phyloP scores from a whole-genome alignment of 2,329 filamentous ascomycete genomes.

The Phaeosphaeriaceae sp. region DNA sequence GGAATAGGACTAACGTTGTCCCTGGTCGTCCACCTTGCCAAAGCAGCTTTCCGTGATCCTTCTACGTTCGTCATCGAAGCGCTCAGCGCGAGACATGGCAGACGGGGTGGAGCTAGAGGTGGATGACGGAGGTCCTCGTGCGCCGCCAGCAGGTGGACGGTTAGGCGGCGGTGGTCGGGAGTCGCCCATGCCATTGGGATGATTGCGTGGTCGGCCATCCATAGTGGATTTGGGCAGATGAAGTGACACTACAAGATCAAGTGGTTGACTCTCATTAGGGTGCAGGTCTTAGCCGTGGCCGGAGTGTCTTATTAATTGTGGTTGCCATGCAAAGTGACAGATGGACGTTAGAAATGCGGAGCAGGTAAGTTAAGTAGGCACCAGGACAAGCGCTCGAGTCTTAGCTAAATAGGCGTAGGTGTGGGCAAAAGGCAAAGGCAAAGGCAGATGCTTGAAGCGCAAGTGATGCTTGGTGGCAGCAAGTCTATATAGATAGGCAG shows the following conservation, averaged over 20 bases:
- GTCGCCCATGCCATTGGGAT: constrained; percentile 35
- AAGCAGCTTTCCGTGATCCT: constrained; percentile 96
- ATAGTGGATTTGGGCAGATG: constrained; percentile 23
- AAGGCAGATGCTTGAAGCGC: not conserved
- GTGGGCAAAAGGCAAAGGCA: not conserved
- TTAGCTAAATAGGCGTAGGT: not conserved
- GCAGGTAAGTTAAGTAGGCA: too few species aligned
- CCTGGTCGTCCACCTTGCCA: constrained; percentile 84
- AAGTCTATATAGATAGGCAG: constrained; percentile 6
- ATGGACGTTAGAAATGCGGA: constrained; percentile 2
- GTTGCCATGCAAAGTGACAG: constrained; percentile 30
- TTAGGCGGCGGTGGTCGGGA: constrained; percentile 29
- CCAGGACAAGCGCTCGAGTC: not conserved
- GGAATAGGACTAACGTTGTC: constrained; percentile 69
- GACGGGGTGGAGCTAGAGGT: constrained; percentile 35
- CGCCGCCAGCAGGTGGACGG: constrained; percentile 34
- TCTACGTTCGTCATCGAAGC: constrained; percentile 95
- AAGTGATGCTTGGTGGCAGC: too few species aligned
- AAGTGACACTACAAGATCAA: too few species aligned
- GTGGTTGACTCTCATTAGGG: too few species aligned
- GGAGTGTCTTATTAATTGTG: constrained; percentile 14
- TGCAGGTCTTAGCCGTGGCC: constrained; percentile 21
- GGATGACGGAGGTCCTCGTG: constrained; percentile 35
- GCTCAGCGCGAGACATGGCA: constrained; percentile 68
- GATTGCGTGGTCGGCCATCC: constrained; percentile 44